Evolutionary conservation across 805 yeast species (phyloP), one percentile per base, ranked within the genome.

Genomic region (Saccharomycopsis oosterbeekiorum): DNA sequence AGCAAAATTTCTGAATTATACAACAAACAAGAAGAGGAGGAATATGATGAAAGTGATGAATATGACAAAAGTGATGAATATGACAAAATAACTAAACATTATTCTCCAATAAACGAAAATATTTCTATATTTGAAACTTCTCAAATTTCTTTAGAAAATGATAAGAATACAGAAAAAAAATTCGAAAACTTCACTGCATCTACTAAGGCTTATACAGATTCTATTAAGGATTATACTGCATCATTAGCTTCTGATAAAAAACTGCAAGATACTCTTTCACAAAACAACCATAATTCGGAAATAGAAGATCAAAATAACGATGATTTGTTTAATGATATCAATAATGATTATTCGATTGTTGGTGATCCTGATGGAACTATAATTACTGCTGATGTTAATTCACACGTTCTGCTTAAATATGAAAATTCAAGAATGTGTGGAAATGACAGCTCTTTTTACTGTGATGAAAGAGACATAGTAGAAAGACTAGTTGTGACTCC

Each of bases 341-440:
- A 60, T 40, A 37, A 60, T 41, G 63, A 62, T n/a, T 62, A 60
- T 36, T 62, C 63, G 5, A 21, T 60, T 26, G 65, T 55, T 15
- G 54, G 26, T 43, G 29, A 51, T 8, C 15, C 39, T 10, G 59
- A 58, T 10, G 43, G 43, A 29, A 55, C 37, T 19, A 37, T 34
- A n/a, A 41, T 10, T 15, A 11, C 11, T 10, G 14, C 29, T 15
- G 53, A 39, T 6, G 12, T 19, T 15, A 17, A 47, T 21, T 24
- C 14, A 24, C 6, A 21, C 9, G 37, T 40, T 4, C 21, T 24
- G 29, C 51, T 24, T 10, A 5, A 47, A 12, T 5, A 40, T 37
- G 34, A 56, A 29, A 5, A 40, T 41, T n/a, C 29, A 56, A 2
- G 6, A 21, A 21, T 40, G 4, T 43, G 24, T 42, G 39, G 51